phyloP scores from a whole-genome alignment of 73 alveolate genomes.

The Durusdinium trenchii region DNA sequence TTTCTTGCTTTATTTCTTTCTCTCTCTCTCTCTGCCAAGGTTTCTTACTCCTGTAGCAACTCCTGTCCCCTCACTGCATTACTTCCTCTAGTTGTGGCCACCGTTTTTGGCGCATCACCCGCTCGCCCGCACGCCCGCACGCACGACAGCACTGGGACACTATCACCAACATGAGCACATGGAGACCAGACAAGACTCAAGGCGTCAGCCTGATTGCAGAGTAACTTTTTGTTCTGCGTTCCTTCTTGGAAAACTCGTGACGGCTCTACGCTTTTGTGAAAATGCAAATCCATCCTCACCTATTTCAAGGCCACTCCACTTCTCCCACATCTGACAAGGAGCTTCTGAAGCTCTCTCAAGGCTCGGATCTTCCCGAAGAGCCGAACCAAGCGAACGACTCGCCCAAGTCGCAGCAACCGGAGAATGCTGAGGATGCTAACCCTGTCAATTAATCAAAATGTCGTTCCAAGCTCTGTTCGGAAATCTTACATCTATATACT shows the following conservation, averaged over 20 bases:
- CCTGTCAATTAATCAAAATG: neutral
- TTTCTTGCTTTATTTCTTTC: too few species aligned
- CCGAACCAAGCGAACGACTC: constrained; percentile 13
- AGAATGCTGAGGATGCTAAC: neutral
- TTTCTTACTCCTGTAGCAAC: too few species aligned
- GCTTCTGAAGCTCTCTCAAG: constrained; percentile 2
- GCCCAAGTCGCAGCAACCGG: constrained; percentile 27
- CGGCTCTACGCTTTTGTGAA: neutral
- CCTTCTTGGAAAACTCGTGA: neutral
- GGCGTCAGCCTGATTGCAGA: neutral
- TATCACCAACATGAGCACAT: neutral
- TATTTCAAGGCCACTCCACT: neutral
- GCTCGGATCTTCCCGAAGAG: constrained; percentile 10
- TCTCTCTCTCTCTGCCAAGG: too few species aligned
- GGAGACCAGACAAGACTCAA: neutral
- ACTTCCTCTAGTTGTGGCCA: too few species aligned
- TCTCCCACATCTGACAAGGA: neutral
- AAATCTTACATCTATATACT: neutral
- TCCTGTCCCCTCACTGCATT: too few species aligned
- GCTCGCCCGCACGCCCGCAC: too few species aligned
- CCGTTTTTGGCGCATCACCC: too few species aligned
- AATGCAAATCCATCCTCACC: neutral
- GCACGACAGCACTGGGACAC: too few species aligned
- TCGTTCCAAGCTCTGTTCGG: neutral
- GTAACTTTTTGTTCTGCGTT: neutral